These are phyloP conservation scores for Nitzschia sp. DNA, from an alignment of 108 stramenopile species.

Conservation along the genomic window DNA sequence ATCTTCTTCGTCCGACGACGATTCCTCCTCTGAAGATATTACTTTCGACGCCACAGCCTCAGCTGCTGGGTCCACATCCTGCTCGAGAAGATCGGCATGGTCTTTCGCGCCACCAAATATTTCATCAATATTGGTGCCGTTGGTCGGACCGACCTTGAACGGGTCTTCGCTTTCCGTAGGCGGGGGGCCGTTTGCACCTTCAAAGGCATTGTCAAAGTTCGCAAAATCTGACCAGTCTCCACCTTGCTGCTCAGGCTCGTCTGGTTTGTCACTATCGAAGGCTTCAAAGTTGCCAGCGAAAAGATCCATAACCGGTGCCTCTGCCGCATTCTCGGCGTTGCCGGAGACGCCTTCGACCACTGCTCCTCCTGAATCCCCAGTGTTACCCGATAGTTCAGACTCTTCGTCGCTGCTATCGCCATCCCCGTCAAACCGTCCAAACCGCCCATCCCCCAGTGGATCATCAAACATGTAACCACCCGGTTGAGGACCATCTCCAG, in stretches of 20 bases:
- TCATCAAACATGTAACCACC: constrained; percentile 74
- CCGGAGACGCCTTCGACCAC: constrained; percentile 22
- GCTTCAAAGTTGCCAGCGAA: constrained; percentile 80
- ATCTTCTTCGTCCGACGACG: constrained; percentile 8
- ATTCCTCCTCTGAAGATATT: not conserved
- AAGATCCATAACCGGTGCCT: constrained; percentile 68
- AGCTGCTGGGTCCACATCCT: not conserved
- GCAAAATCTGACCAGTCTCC: constrained; percentile 59
- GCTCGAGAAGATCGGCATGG: constrained; percentile 30
- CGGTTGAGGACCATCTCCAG: constrained; percentile 18
- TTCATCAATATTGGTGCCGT: constrained; percentile 19
- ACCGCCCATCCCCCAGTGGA: constrained; percentile 54
- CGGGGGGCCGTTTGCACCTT: constrained; percentile 2
- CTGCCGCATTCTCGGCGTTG: constrained; percentile 10
- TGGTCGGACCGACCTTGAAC: not conserved
- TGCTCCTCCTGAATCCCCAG: constrained; percentile 34
- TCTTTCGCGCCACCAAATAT: constrained; percentile 36
- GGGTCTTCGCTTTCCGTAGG: not conserved
- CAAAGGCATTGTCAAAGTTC: constrained; percentile 70
- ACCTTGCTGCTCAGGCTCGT: constrained; percentile 1
- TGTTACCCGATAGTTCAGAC: constrained; percentile 35
- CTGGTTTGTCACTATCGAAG: constrained; percentile 2
- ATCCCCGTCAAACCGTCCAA: constrained; percentile 32
- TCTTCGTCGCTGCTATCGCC: constrained; percentile 42
- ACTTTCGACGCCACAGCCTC: not conserved